Conservation (phyloP, 495 filamentous ascomycete species). For the Cetradonia linearis region DNA sequence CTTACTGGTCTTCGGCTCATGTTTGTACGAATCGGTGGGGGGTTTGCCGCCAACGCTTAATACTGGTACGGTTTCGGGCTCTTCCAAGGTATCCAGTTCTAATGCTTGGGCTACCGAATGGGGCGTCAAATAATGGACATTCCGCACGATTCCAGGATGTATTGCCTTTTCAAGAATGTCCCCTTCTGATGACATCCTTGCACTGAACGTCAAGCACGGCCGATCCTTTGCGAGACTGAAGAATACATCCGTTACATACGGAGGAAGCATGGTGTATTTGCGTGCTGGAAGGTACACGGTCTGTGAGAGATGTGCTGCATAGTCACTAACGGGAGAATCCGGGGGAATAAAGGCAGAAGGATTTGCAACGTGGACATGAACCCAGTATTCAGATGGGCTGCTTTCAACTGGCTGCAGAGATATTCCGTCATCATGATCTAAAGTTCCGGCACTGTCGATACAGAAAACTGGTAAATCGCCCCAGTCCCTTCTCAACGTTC, state of each 20-base stretch:
- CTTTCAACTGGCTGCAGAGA: slow-evolving; percentile 58
- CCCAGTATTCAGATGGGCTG: slow-evolving; percentile 52
- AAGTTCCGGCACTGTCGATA: slow-evolving; percentile 60
- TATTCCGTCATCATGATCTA: slow-evolving; percentile 84
- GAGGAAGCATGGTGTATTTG: slow-evolving; percentile 64
- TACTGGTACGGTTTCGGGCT: neutral
- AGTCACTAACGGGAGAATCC: slow-evolving; percentile 46
- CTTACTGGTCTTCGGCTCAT: slow-evolving; percentile 20
- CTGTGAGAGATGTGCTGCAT: slow-evolving; percentile 52
- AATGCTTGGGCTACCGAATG: slow-evolving; percentile 36
- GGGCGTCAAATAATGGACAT: slow-evolving; percentile 67
- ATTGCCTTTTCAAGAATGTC: slow-evolving; percentile 61
- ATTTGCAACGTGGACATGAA: slow-evolving; percentile 87
- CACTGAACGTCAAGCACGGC: slow-evolving; percentile 74
- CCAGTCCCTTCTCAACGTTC: slow-evolving; percentile 59
- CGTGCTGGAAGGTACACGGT: slow-evolving; percentile 69
- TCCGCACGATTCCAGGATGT: slow-evolving; percentile 54
- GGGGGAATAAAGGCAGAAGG: slow-evolving; percentile 69
- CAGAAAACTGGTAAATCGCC: slow-evolving; percentile 63
- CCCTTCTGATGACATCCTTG: slow-evolving; percentile 55
- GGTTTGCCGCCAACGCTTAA: slow-evolving; percentile 18
- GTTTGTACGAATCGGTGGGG: neutral
- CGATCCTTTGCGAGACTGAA: slow-evolving; percentile 61
- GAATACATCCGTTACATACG: slow-evolving; percentile 40
- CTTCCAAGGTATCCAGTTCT: slow-evolving; percentile 13